Evolutionary conservation across 2,329 filamentous ascomycete species (phyloP).

Genomic region (Tolypocladium amazonense): DNA sequence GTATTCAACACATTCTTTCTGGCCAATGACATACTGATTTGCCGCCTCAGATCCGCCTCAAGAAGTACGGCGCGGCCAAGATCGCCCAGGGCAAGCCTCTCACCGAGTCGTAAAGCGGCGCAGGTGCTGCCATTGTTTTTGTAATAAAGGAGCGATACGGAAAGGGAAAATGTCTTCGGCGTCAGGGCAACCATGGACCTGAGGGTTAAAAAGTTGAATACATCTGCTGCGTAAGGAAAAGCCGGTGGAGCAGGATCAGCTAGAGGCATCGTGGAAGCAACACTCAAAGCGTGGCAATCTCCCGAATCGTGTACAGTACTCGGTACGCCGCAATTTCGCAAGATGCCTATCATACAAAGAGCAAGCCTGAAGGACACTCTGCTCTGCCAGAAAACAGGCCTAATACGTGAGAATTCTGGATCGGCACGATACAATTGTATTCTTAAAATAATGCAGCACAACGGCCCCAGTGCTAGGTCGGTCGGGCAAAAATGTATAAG

Average conservation of each 20-base stretch:
- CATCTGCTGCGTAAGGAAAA: background rate
- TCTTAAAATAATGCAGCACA: no score
- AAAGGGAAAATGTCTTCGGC: background rate
- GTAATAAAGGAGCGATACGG: background rate
- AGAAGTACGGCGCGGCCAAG: constrained; percentile 31
- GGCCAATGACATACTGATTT: background rate
- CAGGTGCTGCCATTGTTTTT: background rate
- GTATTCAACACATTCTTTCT: background rate
- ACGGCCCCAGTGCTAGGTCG: no score
- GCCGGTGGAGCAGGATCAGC: background rate
- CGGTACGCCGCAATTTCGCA: background rate
- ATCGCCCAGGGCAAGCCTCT: constrained; percentile 28
- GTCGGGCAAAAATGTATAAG: no score
- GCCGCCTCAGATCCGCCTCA: constrained; percentile 42
- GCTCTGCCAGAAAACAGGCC: background rate
- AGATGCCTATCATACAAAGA: background rate
- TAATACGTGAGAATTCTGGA: background rate
- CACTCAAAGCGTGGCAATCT: background rate
- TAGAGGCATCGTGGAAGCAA: background rate
- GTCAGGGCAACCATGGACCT: background rate
- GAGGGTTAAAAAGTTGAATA: background rate
- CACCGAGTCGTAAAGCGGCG: background rate
- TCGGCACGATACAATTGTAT: no score
- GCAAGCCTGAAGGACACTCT: background rate
- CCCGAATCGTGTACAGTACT: background rate